Conservation (phyloP, 2,329 filamentous ascomycete genomes). For the Teratosphaeria destructans region DNA sequence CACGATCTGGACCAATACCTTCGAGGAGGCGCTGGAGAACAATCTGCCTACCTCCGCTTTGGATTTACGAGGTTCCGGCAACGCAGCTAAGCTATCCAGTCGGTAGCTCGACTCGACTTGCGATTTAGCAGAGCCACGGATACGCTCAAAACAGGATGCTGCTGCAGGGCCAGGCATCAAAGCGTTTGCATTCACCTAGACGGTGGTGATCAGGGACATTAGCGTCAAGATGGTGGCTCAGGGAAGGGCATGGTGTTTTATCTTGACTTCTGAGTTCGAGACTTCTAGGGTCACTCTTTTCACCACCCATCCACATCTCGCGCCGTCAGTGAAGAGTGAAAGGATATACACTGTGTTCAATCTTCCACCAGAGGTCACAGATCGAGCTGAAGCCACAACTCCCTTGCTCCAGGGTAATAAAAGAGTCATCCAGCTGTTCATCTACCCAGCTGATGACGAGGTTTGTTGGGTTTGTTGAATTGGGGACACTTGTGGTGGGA, state of each 20-base stretch:
- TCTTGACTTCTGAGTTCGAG: background rate
- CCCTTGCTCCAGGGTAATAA: background rate
- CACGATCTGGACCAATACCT: conserved; percentile 26
- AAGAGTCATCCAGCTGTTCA: background rate
- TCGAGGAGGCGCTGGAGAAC: conserved; percentile 7
- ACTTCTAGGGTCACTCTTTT: background rate
- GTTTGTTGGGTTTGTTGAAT: no score
- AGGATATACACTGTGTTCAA: no score
- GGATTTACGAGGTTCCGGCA: conserved; percentile 26
- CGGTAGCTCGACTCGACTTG: conserved; percentile 32
- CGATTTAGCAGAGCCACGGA: conserved; percentile 38
- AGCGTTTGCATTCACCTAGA: conserved; percentile 18
- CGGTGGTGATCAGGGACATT: conserved; percentile 24
- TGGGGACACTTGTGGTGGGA: no score
- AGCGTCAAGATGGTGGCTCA: conserved; percentile 25
- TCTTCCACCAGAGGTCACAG: no score
- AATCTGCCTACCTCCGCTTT: conserved; percentile 36
- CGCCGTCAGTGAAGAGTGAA: no score
- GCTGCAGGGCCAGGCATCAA: conserved; percentile 26
- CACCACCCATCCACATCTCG: background rate
- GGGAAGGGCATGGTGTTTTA: conserved; percentile 26
- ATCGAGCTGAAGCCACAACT: no score
- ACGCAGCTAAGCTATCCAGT: conserved; percentile 32
- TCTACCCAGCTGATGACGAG: background rate
- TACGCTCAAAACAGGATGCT: conserved; percentile 37